These are phyloP conservation scores for Colletotrichum sp. DNA, from an alignment of 2,329 filamentous ascomycete genomes.

Conservation along the genomic window DNA sequence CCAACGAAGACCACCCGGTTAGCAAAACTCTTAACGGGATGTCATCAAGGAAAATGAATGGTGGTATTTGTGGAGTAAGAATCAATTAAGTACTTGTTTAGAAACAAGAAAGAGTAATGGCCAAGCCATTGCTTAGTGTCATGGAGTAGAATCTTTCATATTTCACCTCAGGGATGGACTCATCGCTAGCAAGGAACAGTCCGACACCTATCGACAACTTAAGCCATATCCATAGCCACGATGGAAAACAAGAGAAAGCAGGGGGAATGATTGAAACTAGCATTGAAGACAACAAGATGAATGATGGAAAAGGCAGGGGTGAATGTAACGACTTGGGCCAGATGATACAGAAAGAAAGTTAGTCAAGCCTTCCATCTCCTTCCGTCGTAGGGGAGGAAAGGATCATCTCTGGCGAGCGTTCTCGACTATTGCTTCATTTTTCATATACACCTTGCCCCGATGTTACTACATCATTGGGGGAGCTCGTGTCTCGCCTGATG, in stretches of 20 bases:
- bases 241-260: rapidly evolving
- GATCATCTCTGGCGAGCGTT: too few relatives aligned
- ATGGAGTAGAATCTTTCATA: neutral
- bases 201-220: rapidly evolving
- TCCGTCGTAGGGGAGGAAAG: too few relatives aligned
- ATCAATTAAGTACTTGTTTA: too few relatives aligned
- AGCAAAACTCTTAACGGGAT: too few relatives aligned
- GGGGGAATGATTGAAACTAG: too few relatives aligned
- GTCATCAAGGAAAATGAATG: too few relatives aligned
- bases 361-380: too few relatives aligned
- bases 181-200: neutral
- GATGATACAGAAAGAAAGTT: too few relatives aligned
- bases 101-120: neutral
- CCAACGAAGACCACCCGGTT: too few relatives aligned
- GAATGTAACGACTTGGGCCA: neutral
- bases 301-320: neutral
- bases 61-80: too few relatives aligned
- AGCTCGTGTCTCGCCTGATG: neutral
- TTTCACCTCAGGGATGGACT: rapidly evolving
- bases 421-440: neutral
- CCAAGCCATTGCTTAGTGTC: neutral
- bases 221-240: too few relatives aligned
- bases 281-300: too few relatives aligned
- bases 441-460: rapidly evolving
- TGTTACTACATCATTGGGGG: neutral